Evolutionary conservation across 306 rosid genomes (phyloP).

Genomic region (Astragalus membranaceus): DNA sequence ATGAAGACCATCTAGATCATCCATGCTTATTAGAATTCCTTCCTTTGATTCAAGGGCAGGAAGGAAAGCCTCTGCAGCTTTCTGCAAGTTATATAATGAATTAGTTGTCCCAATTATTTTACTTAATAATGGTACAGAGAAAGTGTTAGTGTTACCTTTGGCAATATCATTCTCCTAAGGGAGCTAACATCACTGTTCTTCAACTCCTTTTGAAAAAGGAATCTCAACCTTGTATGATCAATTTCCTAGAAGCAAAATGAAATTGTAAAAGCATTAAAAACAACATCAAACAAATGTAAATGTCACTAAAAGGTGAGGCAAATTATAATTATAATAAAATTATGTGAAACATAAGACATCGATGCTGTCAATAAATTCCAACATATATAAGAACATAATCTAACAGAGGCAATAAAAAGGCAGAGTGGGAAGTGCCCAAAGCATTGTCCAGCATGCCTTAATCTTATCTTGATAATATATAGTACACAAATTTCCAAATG

Average conservation of each 20-base stretch:
- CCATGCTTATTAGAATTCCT: conserved; percentile 70
- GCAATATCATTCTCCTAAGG: conserved; percentile 86
- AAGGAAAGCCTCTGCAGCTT: conserved; percentile 84
- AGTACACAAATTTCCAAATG: conserved; percentile 21
- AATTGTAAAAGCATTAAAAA: conserved; percentile 7
- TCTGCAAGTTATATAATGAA: conserved; percentile 32
- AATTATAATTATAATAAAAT: not conserved
- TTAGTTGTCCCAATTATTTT: not conserved
- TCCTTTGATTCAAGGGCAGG: conserved; percentile 84
- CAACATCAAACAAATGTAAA: not conserved
- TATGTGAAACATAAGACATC: not conserved
- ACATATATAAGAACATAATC: conserved; percentile 7
- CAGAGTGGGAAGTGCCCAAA: conserved; percentile 27
- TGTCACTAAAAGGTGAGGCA: conserved; percentile 4
- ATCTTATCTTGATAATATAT: too few relatives aligned
- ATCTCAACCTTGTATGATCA: conserved; percentile 52
- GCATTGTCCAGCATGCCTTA: conserved; percentile 31
- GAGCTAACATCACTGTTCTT: conserved; percentile 91
- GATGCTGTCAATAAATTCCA: not conserved
- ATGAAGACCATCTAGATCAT: conserved; percentile 83
- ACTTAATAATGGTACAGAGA: too few relatives aligned
- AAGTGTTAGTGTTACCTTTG: conserved; percentile 46
- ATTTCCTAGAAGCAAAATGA: conserved; percentile 37
- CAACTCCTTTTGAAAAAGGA: conserved; percentile 85
- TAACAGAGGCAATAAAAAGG: conserved; percentile 2